Base-by-base conservation (phyloP, 2,329 filamentous ascomycete species). In the Diaporthe capsici region DNA sequence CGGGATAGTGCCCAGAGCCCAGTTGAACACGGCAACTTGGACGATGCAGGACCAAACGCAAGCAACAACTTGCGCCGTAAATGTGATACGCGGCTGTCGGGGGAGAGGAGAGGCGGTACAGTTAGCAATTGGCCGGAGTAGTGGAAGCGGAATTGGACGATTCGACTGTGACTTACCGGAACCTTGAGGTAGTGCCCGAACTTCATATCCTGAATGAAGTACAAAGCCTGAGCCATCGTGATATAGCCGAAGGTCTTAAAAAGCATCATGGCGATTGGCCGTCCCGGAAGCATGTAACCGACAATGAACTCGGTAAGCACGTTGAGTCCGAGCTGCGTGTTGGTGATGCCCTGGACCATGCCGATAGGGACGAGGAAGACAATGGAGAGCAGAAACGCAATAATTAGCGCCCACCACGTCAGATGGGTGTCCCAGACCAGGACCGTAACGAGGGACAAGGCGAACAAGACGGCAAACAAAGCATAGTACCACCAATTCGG, bases 211-310 rank as follows among this genome's bases (percentile, higher is more conserved):
- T 85, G 82, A 31, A 80, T 78, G 76, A 87, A 87, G 72, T 80
- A 83, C 39, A 86, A 78, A 1, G 82, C 86, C 73, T 87, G 84
- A 25, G 79, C 82, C 86, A 88, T 87, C 68, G 82, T 85, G 68
- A 88, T 87, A 72, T 88, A 88, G 20, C 87, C 86, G 63, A 86
- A 89, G 0, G 85, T 87, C 79, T 89, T 89, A 84, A 89, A 89
- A 53, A 89, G 80, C 87, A 90, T 90, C 82, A 89, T 86, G 4
- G 87, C 88, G 73, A 90, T 83, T 1, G 88, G 88, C 7, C 82
- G 81, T 10, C 88, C 88, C 0, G 87, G 88, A 57, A 87, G 86
- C 81, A 89, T 88, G 78, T 89, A 90, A 4, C 88, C 88, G 37
- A 87, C 82, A 42, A 90, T 84, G 77, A 88, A 88, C 78, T 88